Conservation (phyloP, 176 grass and related monocot genomes). For the Oryza meridionalis region DNA sequence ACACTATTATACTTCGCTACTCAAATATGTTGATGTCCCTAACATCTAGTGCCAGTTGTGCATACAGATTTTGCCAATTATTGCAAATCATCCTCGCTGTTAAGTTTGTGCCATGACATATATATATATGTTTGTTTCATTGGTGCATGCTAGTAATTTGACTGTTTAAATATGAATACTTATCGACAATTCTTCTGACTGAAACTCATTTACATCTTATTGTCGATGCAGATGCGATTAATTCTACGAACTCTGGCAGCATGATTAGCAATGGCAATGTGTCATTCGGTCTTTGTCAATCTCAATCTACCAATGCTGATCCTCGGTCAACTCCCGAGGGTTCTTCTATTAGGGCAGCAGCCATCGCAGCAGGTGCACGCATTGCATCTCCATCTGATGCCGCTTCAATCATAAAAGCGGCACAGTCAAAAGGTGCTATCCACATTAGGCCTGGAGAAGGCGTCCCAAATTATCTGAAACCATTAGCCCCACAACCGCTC, state of each 20-base stretch:
- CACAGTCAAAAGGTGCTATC: slow-evolving; percentile 52
- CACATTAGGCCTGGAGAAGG: slow-evolving; percentile 56
- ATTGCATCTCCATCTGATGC: slow-evolving; percentile 60
- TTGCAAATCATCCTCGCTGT: neutral
- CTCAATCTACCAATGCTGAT: slow-evolving; percentile 23
- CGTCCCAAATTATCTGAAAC: slow-evolving; percentile 45
- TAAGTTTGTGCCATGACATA: slow-evolving; percentile 8
- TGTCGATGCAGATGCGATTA: slow-evolving; percentile 47
- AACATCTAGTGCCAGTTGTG: neutral
- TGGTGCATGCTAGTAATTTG: too few species aligned
- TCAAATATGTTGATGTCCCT: slow-evolving; percentile 19
- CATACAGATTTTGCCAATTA: slow-evolving; percentile 8
- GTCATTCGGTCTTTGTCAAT: slow-evolving; percentile 35
- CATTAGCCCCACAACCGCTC: slow-evolving; percentile 42
- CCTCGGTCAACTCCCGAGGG: slow-evolving; percentile 31
- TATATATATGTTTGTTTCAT: too few species aligned
- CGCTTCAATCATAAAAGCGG: slow-evolving; percentile 65
- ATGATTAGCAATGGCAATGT: slow-evolving; percentile 41
- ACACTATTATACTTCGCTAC: slow-evolving; percentile 22
- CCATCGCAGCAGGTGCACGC: slow-evolving; percentile 60
- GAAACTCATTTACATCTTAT: slow-evolving; percentile 15
- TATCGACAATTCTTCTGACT: neutral
- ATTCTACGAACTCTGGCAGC: slow-evolving; percentile 27
- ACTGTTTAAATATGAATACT: slow-evolving; percentile 1
- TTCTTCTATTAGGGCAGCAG: slow-evolving; percentile 59